These are phyloP conservation scores for Mesotaenium endlicherianum DNA, from an alignment of 139 green algal genomes.

Conservation along the genomic window DNA sequence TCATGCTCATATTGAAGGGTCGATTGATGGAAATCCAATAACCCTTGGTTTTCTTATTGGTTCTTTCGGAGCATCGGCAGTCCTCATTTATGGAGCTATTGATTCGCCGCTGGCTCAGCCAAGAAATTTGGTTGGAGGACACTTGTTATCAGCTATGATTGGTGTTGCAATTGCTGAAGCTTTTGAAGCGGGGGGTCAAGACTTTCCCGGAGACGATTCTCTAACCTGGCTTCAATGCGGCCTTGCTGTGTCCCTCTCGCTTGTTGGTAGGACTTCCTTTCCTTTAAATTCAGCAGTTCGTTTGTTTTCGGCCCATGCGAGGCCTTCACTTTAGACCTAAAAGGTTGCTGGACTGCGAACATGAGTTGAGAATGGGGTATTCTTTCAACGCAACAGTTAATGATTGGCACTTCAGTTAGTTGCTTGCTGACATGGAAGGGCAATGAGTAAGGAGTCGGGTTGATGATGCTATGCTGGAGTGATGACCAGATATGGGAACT, in stretches of 20 bases:
- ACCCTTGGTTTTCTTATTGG: slow-evolving; percentile 20
- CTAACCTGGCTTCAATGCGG: slow-evolving; percentile 27
- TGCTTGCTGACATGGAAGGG: no score
- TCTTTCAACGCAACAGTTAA: no score
- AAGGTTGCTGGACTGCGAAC: no score
- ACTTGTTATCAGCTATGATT: slow-evolving; percentile 15
- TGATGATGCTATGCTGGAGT: no score
- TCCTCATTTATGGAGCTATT: slow-evolving; percentile 33
- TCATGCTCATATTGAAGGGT: not conserved
- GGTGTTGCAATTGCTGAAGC: slow-evolving; percentile 26
- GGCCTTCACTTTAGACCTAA: no score
- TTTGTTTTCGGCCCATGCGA: no score
- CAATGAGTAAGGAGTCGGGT: no score
- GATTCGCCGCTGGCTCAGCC: slow-evolving; percentile 39
- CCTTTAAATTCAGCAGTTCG: no score
- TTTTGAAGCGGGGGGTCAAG: slow-evolving; percentile 3
- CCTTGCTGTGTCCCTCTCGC: slow-evolving; percentile 22
- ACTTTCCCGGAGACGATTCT: not conserved
- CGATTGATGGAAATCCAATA: not conserved
- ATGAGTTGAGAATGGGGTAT: no score
- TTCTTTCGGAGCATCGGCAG: slow-evolving; percentile 34
- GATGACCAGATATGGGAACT: no score
- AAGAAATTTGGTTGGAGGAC: slow-evolving; percentile 8
- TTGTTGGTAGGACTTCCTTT: slow-evolving; percentile 17
- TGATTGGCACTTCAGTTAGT: no score